A percentile compares a stretch with the other conserved stretches of the same genome.
These are phyloP conservation scores for Amorphotheca resinae DNA, from an alignment of 495 filamentous ascomycete genomes.

Conservation along the genomic window DNA sequence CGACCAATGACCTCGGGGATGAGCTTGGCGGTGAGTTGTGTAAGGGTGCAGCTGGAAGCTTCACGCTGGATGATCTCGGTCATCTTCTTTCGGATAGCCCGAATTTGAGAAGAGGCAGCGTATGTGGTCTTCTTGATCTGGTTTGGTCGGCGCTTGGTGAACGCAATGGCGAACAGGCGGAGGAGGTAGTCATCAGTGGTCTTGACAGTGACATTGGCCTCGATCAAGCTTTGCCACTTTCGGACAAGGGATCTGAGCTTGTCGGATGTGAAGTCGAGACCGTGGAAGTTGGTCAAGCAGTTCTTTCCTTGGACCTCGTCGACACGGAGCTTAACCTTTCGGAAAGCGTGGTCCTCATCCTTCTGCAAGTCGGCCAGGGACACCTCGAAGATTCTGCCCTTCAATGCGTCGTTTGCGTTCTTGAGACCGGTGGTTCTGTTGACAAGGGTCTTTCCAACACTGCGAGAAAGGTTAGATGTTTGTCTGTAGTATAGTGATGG, in stretches of 20 bases:
- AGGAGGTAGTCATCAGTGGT: slow-evolving; percentile 99
- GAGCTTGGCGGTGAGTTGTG: slow-evolving; percentile 92
- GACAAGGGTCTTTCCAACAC: slow-evolving; percentile 97
- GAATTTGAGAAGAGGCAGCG: slow-evolving; percentile 87
- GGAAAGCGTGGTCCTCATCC: slow-evolving; percentile 98
- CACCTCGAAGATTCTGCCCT: slow-evolving; percentile 97
- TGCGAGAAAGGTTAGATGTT: slow-evolving; percentile 26
- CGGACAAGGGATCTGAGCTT: slow-evolving; percentile 96
- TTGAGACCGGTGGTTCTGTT: slow-evolving; percentile 99
- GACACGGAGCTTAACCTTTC: slow-evolving; percentile 97
- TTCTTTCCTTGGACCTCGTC: slow-evolving; percentile 99
- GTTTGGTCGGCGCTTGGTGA: slow-evolving; percentile 96
- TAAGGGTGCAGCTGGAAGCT: slow-evolving; percentile 81
- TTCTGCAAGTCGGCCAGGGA: slow-evolving; percentile 98
- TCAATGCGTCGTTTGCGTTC: slow-evolving; percentile 97
- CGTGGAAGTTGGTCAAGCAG: slow-evolving; percentile 99
- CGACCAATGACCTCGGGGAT: slow-evolving; percentile 98
- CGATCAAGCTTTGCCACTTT: slow-evolving; percentile 98
- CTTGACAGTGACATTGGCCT: slow-evolving; percentile 99
- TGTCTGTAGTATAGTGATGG: slow-evolving; percentile 22
- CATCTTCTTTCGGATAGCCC: slow-evolving; percentile 98
- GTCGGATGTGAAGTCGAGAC: slow-evolving; percentile 98
- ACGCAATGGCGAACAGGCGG: slow-evolving; percentile 95
- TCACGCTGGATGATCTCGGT: slow-evolving; percentile 95
- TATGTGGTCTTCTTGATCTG: slow-evolving; percentile 99